Base-by-base conservation (phyloP, 345 rosid genomes). In the Eucalyptus brandiana region DNA sequence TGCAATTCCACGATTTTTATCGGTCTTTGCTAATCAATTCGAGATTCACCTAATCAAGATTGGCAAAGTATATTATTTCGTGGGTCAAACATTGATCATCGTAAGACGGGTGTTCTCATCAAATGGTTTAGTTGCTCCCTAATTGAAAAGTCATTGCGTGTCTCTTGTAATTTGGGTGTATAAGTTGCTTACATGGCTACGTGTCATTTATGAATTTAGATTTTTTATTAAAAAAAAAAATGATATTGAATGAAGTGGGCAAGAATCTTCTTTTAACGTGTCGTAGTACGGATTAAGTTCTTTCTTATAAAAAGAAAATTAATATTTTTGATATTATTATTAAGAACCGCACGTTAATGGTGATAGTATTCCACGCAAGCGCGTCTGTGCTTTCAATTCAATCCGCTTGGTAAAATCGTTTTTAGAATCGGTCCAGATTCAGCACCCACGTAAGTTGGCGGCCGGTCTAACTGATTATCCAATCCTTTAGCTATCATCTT, bases 231-330 rank as follows among this genome's bases (percentile, higher is more conserved):
- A 51, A 17, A 8, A 67, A 4, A 34, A 18, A 16, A 9, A 4
- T 5, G 42, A 3, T 72, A 17, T 72, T 69, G 7, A 34, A 18
- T 9, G 80, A 67, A 67, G 12, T 1, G 42, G 23, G 80, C 4
- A 32, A 0, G 42, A 32, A 56, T 54, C 0, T 67, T 67, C 12
- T 67, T 32, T 1, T 8, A 67, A 32, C 7, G 12, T 0, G 80
- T 4, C 23, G 1, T 2, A 1, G 6, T 3, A 69, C 24, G 2
- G 24, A 18, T 40, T 15, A 69, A 69, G 7, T 2, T 19, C 24
- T 9, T 69, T 32, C 2, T 34, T 17, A 4, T 2, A 32, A 15
- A 15, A 32, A 16, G 2, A 51, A 3, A 16, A 18, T 9, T 32
- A 34, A 69, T 69, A 2, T 1, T 69, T 69, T 69, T 72, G 44